Evolutionary conservation across 495 filamentous ascomycete species (phyloP).

Genomic region (Neurospora sp.): DNA sequence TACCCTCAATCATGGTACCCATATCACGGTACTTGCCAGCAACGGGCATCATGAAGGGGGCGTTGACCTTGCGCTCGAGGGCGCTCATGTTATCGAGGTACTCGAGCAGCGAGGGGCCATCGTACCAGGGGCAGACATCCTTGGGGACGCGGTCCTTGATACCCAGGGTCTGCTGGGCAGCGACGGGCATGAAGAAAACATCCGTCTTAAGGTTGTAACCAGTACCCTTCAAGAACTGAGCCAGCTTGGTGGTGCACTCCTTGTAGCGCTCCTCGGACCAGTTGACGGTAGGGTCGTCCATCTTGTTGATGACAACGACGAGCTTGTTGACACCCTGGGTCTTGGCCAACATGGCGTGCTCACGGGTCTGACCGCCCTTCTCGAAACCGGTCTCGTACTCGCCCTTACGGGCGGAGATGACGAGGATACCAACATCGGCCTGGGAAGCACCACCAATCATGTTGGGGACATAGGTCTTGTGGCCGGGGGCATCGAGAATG

Average conservation of each 20-base stretch:
- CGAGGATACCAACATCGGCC: slow-evolving; percentile 89
- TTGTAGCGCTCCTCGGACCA: slow-evolving; percentile 89
- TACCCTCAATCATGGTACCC: slow-evolving; percentile 95
- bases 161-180: slow-evolving; percentile 71
- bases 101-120: slow-evolving; percentile 88
- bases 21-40: slow-evolving; percentile 93
- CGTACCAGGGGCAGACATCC: slow-evolving; percentile 70
- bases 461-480: slow-evolving; percentile 91
- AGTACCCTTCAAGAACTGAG: slow-evolving; percentile 75
- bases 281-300: slow-evolving; percentile 93
- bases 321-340: slow-evolving; percentile 97
- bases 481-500: slow-evolving; percentile 90
- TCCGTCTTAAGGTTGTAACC: slow-evolving; percentile 91
- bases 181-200: slow-evolving; percentile 91
- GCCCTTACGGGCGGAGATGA: slow-evolving; percentile 94
- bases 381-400: slow-evolving; percentile 99
- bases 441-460: slow-evolving; percentile 96
- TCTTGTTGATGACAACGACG: slow-evolving; percentile 91
- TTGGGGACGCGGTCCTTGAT: slow-evolving; percentile 82
- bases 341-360: slow-evolving; percentile 93
- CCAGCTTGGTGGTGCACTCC: slow-evolving; percentile 84
- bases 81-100: slow-evolving; percentile 85
- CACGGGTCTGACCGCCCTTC: slow-evolving; percentile 93
- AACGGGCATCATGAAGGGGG: slow-evolving; percentile 99
- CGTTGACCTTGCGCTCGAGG: slow-evolving; percentile 90